Percentiles rank a stretch among this genome's conserved stretches.
These are phyloP conservation scores for Acer campestre DNA, from an alignment of 345 rosid species.

Conservation along the genomic window DNA sequence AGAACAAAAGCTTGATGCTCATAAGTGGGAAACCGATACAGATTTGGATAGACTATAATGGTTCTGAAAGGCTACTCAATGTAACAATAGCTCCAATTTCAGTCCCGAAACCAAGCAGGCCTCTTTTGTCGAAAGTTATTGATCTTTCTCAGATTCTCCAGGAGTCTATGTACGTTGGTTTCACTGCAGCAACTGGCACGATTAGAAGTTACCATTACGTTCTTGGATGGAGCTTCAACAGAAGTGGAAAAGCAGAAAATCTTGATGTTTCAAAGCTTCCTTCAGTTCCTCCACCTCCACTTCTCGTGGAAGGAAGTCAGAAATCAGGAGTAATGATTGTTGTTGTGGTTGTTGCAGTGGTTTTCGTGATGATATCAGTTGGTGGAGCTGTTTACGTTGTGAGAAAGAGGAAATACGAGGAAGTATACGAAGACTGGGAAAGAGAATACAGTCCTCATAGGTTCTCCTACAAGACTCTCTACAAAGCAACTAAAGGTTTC, in stretches of 20 bases:
- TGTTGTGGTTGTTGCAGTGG: conserved; percentile 24
- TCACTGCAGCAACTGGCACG: conserved; percentile 54
- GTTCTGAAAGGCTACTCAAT: conserved; percentile 27
- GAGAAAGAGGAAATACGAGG: conserved; percentile 50
- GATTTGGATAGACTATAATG: conserved; percentile 67
- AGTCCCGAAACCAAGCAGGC: conserved; percentile 34
- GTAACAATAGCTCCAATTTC: conserved; percentile 52
- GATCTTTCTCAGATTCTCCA: conserved; percentile 44
- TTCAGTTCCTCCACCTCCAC: conserved; percentile 34
- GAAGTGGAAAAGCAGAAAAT: conserved; percentile 42
- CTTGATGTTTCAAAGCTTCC: conserved; percentile 58
- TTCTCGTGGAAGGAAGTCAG: conserved; percentile 31
- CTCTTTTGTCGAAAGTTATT: conserved; percentile 47
- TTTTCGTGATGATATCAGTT: conserved; percentile 16
- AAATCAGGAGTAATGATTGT: conserved; percentile 9
- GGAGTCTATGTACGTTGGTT: conserved; percentile 49
- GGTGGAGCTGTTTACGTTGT: conserved; percentile 24
- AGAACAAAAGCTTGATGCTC: conserved; percentile 35
- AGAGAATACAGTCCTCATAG: conserved; percentile 56
- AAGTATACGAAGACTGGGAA: conserved; percentile 71
- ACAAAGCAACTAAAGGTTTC: conserved; percentile 65
- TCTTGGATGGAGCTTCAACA: conserved; percentile 67
- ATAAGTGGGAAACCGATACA: conserved; percentile 45
- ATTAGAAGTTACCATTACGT: conserved; percentile 41
- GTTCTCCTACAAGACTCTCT: conserved; percentile 54